phyloP scores from a whole-genome alignment of 768 basidiomycete genomes.

The Calocera cornea region DNA sequence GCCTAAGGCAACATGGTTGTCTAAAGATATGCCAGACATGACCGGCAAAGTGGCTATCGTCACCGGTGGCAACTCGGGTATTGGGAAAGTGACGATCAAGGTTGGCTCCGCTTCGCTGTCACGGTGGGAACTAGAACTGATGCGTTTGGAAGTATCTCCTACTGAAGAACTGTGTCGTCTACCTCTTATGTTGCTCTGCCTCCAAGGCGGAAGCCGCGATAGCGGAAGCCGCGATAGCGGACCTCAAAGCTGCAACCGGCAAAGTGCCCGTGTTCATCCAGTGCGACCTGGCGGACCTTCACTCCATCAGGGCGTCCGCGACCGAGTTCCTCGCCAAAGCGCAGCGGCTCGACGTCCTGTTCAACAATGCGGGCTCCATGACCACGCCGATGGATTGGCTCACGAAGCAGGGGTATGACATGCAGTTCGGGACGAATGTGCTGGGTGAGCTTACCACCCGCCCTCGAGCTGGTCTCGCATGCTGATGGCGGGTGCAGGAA shows the following conservation, averaged over 20 bases:
- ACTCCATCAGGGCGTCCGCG: constrained; percentile 30
- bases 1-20: not conserved
- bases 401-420: constrained; percentile 23
- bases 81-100: constrained; percentile 50
- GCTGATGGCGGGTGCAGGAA: not conserved
- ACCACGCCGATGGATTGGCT: constrained; percentile 8
- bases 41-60: constrained; percentile 29
- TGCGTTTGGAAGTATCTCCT: constrained; percentile 24
- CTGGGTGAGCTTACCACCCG: constrained; percentile 26
- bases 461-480: not conserved
- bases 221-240: constrained; percentile 35
- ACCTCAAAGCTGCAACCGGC: constrained; percentile 37
- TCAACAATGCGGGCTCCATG: constrained; percentile 18
- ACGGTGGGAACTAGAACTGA: too few relatives aligned
- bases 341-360: constrained; percentile 15
- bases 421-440: constrained; percentile 34
- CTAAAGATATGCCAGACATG: constrained; percentile 26
- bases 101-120: not conserved
- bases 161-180: constrained; percentile 50
- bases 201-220: constrained; percentile 40
- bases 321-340: constrained; percentile 25
- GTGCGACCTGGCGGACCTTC: constrained; percentile 34
- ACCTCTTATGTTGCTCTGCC: constrained; percentile 39
- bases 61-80: constrained; percentile 30
- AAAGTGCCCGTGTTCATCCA: constrained; percentile 32